Conservation (phyloP, 768 basidiomycete species). For the Suillus weaverae region DNA sequence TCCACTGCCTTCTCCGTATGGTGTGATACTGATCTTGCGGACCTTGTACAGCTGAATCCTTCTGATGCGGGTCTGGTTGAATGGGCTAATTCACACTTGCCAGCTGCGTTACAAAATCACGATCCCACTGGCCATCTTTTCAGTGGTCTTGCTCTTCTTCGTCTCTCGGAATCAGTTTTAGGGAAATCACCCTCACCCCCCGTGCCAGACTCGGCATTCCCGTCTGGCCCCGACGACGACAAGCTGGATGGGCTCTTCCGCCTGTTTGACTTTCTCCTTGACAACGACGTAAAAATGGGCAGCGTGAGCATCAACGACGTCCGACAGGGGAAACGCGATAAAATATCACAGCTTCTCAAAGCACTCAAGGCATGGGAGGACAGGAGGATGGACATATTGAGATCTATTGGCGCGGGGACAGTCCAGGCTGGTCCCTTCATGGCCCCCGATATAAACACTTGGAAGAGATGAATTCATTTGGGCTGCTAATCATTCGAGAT, state of each 20-base stretch:
- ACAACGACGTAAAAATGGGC: constrained; percentile 90
- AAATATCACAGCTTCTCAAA: constrained; percentile 76
- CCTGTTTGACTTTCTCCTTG: constrained; percentile 89
- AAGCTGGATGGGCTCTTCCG: constrained; percentile 85
- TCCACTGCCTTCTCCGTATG: constrained; percentile 9
- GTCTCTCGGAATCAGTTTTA: constrained; percentile 81
- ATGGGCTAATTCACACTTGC: constrained; percentile 89
- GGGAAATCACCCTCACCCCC: constrained; percentile 64
- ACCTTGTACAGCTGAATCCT: constrained; percentile 24
- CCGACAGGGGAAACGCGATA: constrained; percentile 75
- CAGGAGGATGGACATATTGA: constrained; percentile 56
- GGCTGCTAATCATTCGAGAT: constrained; percentile 3
- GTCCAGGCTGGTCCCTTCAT: constrained; percentile 16
- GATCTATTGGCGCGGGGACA: constrained; percentile 47
- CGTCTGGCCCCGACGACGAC: constrained; percentile 63
- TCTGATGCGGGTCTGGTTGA: constrained; percentile 61
- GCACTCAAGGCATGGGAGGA: constrained; percentile 83
- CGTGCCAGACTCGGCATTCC: constrained; percentile 80
- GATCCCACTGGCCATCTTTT: constrained; percentile 46
- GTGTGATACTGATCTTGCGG: constrained; percentile 5
- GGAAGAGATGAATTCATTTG: constrained; percentile 1
- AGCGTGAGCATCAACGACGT: constrained; percentile 94
- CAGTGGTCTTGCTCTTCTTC: constrained; percentile 77
- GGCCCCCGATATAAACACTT: constrained; percentile 4
- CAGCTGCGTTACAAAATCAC: constrained; percentile 56